phyloP scores from a whole-genome alignment of 306 rosid species.

The Fragaria iinumae region DNA sequence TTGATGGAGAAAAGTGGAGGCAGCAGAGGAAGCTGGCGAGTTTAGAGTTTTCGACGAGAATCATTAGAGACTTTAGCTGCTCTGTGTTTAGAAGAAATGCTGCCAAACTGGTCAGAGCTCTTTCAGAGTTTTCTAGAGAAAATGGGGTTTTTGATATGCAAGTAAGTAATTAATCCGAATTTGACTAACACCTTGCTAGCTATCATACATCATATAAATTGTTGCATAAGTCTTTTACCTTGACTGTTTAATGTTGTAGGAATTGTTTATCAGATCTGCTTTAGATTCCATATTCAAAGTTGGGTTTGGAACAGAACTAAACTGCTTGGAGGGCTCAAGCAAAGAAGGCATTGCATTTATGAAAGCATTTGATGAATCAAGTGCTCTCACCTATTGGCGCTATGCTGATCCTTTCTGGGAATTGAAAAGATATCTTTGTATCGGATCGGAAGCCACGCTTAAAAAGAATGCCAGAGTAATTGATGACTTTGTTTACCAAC shows the following conservation, averaged over 20 bases:
- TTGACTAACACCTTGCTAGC: not conserved
- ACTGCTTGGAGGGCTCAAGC: slow-evolving; percentile 64
- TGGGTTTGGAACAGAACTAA: slow-evolving; percentile 83
- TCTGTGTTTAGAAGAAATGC: slow-evolving; percentile 51
- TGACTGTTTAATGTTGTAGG: slow-evolving; percentile 31
- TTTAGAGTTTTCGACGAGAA: slow-evolving; percentile 65
- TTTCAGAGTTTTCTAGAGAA: slow-evolving; percentile 28
- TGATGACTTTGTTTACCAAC: slow-evolving; percentile 45
- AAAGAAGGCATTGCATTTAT: slow-evolving; percentile 55
- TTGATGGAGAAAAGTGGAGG: slow-evolving; percentile 72
- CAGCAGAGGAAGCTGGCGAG: slow-evolving; percentile 72
- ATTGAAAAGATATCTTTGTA: slow-evolving; percentile 54
- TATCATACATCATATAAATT: not conserved
- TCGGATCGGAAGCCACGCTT: slow-evolving; percentile 64
- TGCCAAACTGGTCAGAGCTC: slow-evolving; percentile 44
- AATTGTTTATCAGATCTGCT: slow-evolving; percentile 58
- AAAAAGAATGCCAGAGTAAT: slow-evolving; percentile 44
- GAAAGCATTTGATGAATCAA: slow-evolving; percentile 77
- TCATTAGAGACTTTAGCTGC: slow-evolving; percentile 65
- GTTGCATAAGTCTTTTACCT: not conserved
- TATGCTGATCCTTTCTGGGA: slow-evolving; percentile 72
- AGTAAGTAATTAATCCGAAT: slow-evolving; percentile 30
- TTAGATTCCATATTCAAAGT: slow-evolving; percentile 83
- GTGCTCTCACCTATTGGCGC: slow-evolving; percentile 57
- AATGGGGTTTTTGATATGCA: slow-evolving; percentile 60